A percentile compares a stretch with the other conserved stretches of the same genome.
Conservation (phyloP, 441 rosid species). For the Manihot esculenta region DNA sequence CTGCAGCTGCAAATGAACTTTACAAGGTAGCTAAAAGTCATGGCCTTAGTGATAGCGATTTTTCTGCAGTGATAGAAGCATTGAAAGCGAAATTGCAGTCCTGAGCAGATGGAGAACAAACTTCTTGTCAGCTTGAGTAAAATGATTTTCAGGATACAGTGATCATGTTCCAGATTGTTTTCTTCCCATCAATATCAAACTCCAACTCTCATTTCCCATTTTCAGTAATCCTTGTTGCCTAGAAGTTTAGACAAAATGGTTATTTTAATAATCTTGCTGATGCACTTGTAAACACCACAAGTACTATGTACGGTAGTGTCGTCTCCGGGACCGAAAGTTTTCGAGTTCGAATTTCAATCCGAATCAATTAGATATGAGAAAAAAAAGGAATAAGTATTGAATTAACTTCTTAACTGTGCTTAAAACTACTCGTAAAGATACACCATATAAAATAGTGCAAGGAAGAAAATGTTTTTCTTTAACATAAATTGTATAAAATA, state of each 20-base stretch:
- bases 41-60: slow-evolving; percentile 79
- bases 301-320: too few species aligned
- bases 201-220: not conserved
- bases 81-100: slow-evolving; percentile 51
- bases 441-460: too few species aligned
- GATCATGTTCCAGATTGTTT: slow-evolving; percentile 1
- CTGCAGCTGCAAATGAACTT: slow-evolving; percentile 86
- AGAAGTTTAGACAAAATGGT: not conserved
- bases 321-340: too few species aligned
- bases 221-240: not conserved
- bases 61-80: slow-evolving; percentile 90
- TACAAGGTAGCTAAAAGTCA: slow-evolving; percentile 85
- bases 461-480: too few species aligned
- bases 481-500: too few species aligned
- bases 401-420: not conserved
- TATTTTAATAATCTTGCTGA: not conserved
- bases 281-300: not conserved
- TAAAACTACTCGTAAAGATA: not conserved
- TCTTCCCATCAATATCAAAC: not conserved
- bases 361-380: too few species aligned
- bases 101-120: not conserved
- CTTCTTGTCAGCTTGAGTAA: not conserved
- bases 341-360: too few species aligned
- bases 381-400: not conserved
- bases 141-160: not conserved